Conservation (phyloP, 306 rosid genomes). For the Malus sieversii region DNA sequence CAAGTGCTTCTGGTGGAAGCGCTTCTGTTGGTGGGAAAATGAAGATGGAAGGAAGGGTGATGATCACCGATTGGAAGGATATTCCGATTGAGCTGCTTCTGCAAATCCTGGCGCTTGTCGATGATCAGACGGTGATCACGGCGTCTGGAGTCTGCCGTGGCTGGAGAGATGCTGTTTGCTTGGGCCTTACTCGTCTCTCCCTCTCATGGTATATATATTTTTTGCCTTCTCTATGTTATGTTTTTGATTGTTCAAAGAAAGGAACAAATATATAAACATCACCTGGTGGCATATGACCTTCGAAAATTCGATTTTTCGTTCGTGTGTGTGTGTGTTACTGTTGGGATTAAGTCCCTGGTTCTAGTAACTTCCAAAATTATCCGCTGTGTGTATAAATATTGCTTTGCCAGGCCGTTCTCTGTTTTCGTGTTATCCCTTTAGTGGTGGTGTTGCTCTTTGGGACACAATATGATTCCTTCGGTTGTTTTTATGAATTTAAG, state of each 20-base stretch:
- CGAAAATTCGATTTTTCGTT: background rate
- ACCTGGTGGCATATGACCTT: background rate
- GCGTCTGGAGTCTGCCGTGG: conserved; percentile 92
- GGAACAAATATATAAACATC: background rate
- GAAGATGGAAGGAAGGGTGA: conserved; percentile 50
- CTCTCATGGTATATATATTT: conserved; percentile 57
- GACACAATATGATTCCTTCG: background rate
- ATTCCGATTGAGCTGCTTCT: conserved; percentile 90
- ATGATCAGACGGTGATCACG: conserved; percentile 60
- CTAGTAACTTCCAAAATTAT: background rate
- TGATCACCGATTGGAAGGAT: conserved; percentile 70
- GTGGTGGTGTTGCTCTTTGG: background rate
- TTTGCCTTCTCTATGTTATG: background rate
- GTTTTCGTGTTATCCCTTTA: background rate
- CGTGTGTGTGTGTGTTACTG: background rate
- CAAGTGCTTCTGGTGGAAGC: conserved; percentile 19
- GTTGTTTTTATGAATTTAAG: background rate
- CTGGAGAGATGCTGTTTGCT: conserved; percentile 86
- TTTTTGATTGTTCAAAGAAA: background rate
- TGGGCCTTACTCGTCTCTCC: conserved; percentile 69
- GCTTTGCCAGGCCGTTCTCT: background rate
- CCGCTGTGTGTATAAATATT: background rate
- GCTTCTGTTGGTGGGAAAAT: conserved; percentile 19
- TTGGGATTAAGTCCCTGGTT: background rate
- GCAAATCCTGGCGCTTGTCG: conserved; percentile 67